A percentile compares a stretch with the other conserved stretches of the same genome.
Conservation (phyloP, 202 grass and related monocot genomes). For the Setaria italica region DNA sequence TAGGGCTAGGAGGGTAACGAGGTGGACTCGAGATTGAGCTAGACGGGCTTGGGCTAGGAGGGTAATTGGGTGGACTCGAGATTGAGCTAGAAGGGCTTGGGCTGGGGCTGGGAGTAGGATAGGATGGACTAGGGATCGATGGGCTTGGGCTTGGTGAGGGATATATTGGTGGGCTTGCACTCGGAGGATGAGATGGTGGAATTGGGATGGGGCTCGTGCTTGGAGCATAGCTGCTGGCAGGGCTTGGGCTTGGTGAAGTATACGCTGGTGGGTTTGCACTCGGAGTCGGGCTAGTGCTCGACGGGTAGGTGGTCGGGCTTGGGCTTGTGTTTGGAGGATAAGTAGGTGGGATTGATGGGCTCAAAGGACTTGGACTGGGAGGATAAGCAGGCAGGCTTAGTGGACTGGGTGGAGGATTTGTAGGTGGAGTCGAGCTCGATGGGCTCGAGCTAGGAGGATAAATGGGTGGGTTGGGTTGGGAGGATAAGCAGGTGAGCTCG, state of each 20-base stretch:
- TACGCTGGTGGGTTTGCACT: neutral
- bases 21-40: neutral
- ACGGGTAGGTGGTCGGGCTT: neutral
- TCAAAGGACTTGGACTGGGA: neutral
- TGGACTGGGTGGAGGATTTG: neutral
- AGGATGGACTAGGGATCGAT: neutral
- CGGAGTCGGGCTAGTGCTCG: too few species aligned
- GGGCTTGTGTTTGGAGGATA: too few species aligned
- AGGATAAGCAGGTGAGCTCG: too few species aligned
- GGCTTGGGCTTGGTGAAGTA: neutral
- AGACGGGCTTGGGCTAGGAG: neutral
- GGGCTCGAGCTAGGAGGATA: neutral
- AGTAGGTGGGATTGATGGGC: too few species aligned
- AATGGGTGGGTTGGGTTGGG: neutral
- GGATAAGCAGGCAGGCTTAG: too few species aligned
- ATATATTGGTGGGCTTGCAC: neutral
- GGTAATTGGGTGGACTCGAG: neutral
- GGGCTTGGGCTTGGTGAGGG: neutral
- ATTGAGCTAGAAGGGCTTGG: neutral
- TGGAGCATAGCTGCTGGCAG: neutral
- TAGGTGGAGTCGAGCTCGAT: neutral
- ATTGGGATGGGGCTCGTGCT: neutral
- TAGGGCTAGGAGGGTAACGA: constrained; percentile 31
- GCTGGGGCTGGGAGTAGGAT: neutral
- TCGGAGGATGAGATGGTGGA: neutral